phyloP scores from a whole-genome alignment of 2,329 filamentous ascomycete species.

The Neofusicoccum kwambonambiense region DNA sequence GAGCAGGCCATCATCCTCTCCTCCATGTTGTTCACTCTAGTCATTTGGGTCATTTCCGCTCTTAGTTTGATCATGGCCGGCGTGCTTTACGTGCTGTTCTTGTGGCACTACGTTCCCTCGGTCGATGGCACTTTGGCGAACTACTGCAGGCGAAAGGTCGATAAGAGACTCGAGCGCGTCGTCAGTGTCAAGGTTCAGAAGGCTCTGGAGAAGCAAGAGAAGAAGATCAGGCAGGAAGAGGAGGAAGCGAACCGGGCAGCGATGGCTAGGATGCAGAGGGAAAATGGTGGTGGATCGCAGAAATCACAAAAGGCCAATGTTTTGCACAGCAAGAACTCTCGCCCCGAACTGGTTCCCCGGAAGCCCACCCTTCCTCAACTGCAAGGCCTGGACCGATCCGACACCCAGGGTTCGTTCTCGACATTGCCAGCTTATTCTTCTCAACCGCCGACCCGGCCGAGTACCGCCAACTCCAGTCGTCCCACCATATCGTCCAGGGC shows the following conservation, averaged over 20 bases:
- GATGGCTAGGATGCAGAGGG: slow-evolving; percentile 25
- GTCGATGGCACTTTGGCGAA: slow-evolving; percentile 75
- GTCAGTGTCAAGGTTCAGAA: slow-evolving; percentile 86
- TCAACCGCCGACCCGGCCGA: slow-evolving; percentile 55
- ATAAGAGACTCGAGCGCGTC: slow-evolving; percentile 78
- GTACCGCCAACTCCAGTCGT: slow-evolving; percentile 46
- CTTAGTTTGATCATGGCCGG: slow-evolving; percentile 70
- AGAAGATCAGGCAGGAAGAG: slow-evolving; percentile 54
- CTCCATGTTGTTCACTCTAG: slow-evolving; percentile 86
- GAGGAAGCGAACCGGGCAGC: slow-evolving; percentile 27
- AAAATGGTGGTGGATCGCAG: slow-evolving; percentile 46
- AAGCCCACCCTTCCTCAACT: slow-evolving; percentile 16
- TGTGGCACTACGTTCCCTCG: slow-evolving; percentile 87
- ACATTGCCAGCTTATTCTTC: slow-evolving; percentile 48
- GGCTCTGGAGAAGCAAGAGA: slow-evolving; percentile 75
- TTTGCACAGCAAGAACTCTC: slow-evolving; percentile 41
- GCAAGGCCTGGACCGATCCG: background rate
- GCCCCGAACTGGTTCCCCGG: background rate
- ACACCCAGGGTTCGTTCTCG: slow-evolving; percentile 21
- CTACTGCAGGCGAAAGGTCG: slow-evolving; percentile 91
- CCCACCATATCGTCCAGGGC: slow-evolving; percentile 24
- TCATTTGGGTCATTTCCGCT: slow-evolving; percentile 84
- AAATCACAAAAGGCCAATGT: slow-evolving; percentile 35
- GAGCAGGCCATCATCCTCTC: slow-evolving; percentile 80
- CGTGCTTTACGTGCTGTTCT: slow-evolving; percentile 80